Percentiles rank a stretch among this genome's conserved stretches.
These are phyloP conservation scores for Mollisia scopiformis DNA, from an alignment of 2,329 filamentous ascomycete species.

Conservation along the genomic window DNA sequence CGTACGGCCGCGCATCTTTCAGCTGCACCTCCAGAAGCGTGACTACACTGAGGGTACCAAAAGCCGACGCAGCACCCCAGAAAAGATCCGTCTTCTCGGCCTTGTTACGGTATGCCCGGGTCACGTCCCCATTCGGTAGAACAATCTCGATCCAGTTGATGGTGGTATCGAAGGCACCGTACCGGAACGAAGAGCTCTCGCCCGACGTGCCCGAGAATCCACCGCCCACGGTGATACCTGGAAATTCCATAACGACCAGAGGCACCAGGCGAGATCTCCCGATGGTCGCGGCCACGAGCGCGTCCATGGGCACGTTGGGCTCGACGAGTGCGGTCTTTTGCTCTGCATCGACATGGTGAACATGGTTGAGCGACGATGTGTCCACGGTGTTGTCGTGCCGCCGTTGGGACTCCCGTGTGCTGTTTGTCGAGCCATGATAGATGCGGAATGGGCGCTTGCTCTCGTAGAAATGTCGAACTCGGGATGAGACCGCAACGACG, in stretches of 20 bases:
- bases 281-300: slow-evolving; percentile 59
- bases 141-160: slow-evolving; percentile 66
- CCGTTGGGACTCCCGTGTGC: slow-evolving; percentile 47
- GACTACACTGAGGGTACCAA: slow-evolving; percentile 63
- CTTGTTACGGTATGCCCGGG: slow-evolving; percentile 45
- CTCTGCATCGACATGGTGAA: slow-evolving; percentile 46
- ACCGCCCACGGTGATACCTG: slow-evolving; percentile 69
- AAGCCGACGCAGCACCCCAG: slow-evolving; percentile 58
- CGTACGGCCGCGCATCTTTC: slow-evolving; percentile 53
- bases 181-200: slow-evolving; percentile 67
- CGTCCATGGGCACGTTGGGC: slow-evolving; percentile 71
- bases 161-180: slow-evolving; percentile 68
- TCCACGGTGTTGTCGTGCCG: slow-evolving; percentile 46
- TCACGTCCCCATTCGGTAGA: slow-evolving; percentile 57
- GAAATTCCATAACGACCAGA: slow-evolving; percentile 72
- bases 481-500: too few relatives aligned
- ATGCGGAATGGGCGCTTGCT: slow-evolving; percentile 53
- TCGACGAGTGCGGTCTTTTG: slow-evolving; percentile 57
- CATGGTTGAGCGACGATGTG: slow-evolving; percentile 49
- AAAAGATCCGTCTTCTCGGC: slow-evolving; percentile 57
- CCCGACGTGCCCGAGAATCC: slow-evolving; percentile 69
- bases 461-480: slow-evolving; percentile 49
- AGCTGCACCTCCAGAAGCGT: slow-evolving; percentile 62
- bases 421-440: slow-evolving; percentile 59
- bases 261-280: slow-evolving; percentile 59